phyloP scores from a whole-genome alignment of 371 early-diverging fungal genomes.

The Mortierella sp. region DNA sequence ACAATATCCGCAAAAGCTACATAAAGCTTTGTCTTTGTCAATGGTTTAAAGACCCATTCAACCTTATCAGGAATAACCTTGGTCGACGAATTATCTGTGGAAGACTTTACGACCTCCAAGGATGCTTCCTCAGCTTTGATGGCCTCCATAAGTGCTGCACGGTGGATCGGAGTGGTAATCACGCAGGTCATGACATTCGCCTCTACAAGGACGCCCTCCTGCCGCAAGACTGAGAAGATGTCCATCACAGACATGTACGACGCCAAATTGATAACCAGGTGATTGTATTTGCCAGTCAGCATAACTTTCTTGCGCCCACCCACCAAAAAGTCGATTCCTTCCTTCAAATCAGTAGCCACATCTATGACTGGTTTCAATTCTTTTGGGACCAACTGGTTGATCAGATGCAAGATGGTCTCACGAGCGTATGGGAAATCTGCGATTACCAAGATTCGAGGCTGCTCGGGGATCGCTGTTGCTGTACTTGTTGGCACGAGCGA shows the following conservation, averaged over 20 bases:
- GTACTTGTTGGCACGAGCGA: background rate
- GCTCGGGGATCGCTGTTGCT: background rate
- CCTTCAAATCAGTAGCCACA: slow-evolving; percentile 35
- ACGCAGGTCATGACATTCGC: slow-evolving; percentile 62
- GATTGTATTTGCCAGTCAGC: slow-evolving; percentile 58
- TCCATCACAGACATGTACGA: slow-evolving; percentile 64
- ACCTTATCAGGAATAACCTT: slow-evolving; percentile 58
- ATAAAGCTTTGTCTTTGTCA: slow-evolving; percentile 67
- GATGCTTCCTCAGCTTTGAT: slow-evolving; percentile 56
- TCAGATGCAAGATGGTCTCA: slow-evolving; percentile 41
- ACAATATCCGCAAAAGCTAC: slow-evolving; percentile 66
- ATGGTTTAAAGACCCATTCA: slow-evolving; percentile 73
- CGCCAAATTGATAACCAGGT: slow-evolving; percentile 64
- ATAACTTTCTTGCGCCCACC: slow-evolving; percentile 19
- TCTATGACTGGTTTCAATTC: slow-evolving; percentile 30
- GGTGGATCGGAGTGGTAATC: slow-evolving; percentile 72
- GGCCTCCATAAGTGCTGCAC: slow-evolving; percentile 65
- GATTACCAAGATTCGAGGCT: slow-evolving; percentile 42
- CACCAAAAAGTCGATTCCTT: slow-evolving; percentile 42
- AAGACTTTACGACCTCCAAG: slow-evolving; percentile 27
- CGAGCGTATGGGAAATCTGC: slow-evolving; percentile 42
- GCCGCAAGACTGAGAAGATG: slow-evolving; percentile 59
- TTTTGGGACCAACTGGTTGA: slow-evolving; percentile 39
- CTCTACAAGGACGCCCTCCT: slow-evolving; percentile 57
- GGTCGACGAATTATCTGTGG: background rate